Conservation (phyloP, 179 eudicot genomes). For the Gypsophila paniculata region DNA sequence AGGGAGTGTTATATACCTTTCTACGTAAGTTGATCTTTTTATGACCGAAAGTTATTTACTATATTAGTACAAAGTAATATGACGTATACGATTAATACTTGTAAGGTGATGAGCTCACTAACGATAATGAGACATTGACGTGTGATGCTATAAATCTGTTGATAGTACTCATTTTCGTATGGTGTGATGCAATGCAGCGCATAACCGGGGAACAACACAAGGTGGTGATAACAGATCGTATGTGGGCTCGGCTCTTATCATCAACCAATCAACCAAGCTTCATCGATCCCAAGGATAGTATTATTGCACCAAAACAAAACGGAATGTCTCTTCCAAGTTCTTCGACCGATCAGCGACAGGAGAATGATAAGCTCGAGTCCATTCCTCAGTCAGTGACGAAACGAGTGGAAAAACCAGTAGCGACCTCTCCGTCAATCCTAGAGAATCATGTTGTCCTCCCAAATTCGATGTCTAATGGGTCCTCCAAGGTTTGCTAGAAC, state of each 20-base stretch:
- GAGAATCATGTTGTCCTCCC: constrained; percentile 18
- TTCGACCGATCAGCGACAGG: constrained; percentile 13
- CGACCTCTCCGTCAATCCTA: constrained; percentile 11
- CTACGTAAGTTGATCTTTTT: constrained; percentile 46
- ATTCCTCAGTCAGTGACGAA: constrained; percentile 6
- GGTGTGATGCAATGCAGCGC: background rate
- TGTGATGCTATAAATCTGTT: background rate
- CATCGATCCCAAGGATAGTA: constrained; percentile 24
- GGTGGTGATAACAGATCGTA: no score
- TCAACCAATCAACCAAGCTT: no score
- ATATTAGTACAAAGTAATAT: no score
- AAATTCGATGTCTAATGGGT: constrained; percentile 16
- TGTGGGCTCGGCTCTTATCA: no score
- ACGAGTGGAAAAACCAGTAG: constrained; percentile 13
- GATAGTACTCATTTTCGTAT: background rate
- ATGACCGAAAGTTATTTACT: background rate
- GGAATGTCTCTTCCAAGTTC: background rate
- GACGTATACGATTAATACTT: background rate
- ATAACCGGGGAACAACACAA: no score
- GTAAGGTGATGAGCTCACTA: no score
- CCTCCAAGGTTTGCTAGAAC: background rate
- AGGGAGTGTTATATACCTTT: constrained; percentile 78
- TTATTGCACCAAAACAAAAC: background rate
- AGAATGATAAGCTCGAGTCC: constrained; percentile 9
- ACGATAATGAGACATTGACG: background rate